phyloP scores from a whole-genome alignment of 306 rosid species.

The Hippophae tibetana region DNA sequence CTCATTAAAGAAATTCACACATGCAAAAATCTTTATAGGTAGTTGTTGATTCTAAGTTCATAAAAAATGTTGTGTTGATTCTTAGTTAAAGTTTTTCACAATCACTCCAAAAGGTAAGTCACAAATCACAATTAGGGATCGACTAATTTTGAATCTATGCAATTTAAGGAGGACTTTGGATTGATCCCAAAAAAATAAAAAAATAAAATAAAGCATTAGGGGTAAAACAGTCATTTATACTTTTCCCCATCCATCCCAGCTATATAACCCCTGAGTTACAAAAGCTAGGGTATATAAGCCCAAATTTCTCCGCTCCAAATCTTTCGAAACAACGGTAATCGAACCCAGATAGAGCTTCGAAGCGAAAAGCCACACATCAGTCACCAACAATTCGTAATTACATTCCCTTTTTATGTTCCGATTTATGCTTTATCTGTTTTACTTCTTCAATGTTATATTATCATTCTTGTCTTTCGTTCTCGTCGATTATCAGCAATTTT shows the following conservation, averaged over 20 bases:
- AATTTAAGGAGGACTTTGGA: too few relatives aligned
- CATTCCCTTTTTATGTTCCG: not conserved
- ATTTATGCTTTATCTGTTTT: slow-evolving; percentile 2
- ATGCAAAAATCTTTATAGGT: too few relatives aligned
- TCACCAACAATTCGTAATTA: slow-evolving; percentile 16
- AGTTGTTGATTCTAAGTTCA: too few relatives aligned
- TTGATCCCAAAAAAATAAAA: not conserved
- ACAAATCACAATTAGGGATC: too few relatives aligned
- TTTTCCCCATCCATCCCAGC: slow-evolving; percentile 19
- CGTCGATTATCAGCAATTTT: not conserved
- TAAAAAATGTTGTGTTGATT: too few relatives aligned
- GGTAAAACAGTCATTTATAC: slow-evolving; percentile 18
- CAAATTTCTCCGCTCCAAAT: slow-evolving; percentile 51
- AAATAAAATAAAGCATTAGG: slow-evolving; percentile 2
- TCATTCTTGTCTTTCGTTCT: not conserved
- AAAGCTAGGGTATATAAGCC: slow-evolving; percentile 79
- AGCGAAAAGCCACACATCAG: slow-evolving; percentile 9
- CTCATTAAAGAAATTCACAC: too few relatives aligned
- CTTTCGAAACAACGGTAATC: slow-evolving; percentile 35
- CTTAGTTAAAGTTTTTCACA: too few relatives aligned
- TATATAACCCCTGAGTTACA: slow-evolving; percentile 62
- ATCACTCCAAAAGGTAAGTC: too few relatives aligned
- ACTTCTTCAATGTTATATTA: not conserved
- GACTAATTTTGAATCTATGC: too few relatives aligned
- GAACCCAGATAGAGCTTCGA: slow-evolving; percentile 1